phyloP scores from a whole-genome alignment of 83 land plant genomes.

The Thuja plicata region DNA sequence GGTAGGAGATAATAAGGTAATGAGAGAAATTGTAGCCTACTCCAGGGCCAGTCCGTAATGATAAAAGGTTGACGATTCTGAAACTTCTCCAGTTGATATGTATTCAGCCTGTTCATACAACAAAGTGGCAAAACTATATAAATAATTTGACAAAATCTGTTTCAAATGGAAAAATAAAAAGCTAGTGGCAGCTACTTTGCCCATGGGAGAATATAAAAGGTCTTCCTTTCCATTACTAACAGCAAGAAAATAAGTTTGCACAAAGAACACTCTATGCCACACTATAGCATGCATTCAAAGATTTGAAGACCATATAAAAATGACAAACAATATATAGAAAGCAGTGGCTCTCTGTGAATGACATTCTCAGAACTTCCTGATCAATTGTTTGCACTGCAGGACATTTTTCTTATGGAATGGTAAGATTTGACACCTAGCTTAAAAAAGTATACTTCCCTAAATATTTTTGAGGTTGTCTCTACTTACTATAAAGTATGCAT shows the following conservation, averaged over 20 bases:
- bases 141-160: not conserved
- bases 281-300: not conserved
- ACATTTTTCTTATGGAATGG: not conserved
- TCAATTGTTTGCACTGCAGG: not conserved
- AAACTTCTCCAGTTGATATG: constrained; percentile 23
- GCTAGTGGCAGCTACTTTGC: not conserved
- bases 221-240: not conserved
- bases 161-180: not conserved
- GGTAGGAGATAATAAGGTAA: not conserved
- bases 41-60: constrained; percentile 30
- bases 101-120: constrained; percentile 26
- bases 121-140: not conserved
- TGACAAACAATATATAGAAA: not conserved
- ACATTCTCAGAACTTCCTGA: not conserved
- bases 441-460: not conserved
- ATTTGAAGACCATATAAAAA: not conserved
- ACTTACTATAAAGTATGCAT: not conserved
- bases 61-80: constrained; percentile 22
- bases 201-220: not conserved
- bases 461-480: not conserved
- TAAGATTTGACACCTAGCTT: not conserved
- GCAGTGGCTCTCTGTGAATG: not conserved
- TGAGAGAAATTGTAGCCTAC: constrained; percentile 8
- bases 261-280: not conserved
- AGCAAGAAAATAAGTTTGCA: not conserved